Evolutionary conservation across 2,329 filamentous ascomycete species (phyloP), one percentile per base, ranked within the genome.

Genomic region (Xylariaceae sp.): DNA sequence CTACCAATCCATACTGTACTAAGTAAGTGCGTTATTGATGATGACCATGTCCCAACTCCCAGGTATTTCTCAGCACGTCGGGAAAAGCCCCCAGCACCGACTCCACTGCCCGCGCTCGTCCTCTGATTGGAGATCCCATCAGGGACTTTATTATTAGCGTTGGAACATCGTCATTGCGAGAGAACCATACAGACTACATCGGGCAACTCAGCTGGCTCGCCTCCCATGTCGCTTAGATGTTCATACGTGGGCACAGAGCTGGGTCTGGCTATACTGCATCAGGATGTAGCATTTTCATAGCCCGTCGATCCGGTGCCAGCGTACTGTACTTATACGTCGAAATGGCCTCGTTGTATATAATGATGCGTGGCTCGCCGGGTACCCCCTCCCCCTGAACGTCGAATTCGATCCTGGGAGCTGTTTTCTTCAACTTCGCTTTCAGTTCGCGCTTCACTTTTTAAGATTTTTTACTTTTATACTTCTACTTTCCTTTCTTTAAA

Each of bases 161-260:
- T 7, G n/a, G 15, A 5, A 37, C 12, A 15, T 37, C 36, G 36
- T 37, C 36, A 7, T 18, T 12, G 36, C 36, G 36, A 37, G 16
- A 16, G 15, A 7, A 37, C 15, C n/a, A 10, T 15, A 26, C 26
- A 26, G 26, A 26, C 26, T 26, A 26, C 26, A 26, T 26, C 26
- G 19, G 7, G 22, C 41, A 15, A 43, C 41, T n/a, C 22, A 43
- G 19, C 18, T 43, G 43, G 43, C 19, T 26, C 43, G 19, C 29
- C 15, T 26, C 26, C 26, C 26, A 26, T 26, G 26, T 26, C 26
- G 8, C 4, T 4, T 26, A 46, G 36, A 26, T n/a, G 18, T 55
- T 44, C 54, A 57, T 48, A 59, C 57, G 57, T 42, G 51, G 54
- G 57, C 57, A 59, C 55, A 47, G 15, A 7, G 9, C n/a, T 40